Evolutionary conservation across 495 filamentous ascomycete genomes (phyloP), one percentile per base, ranked within the genome.

Genomic region (Bathelium albidoporum): DNA sequence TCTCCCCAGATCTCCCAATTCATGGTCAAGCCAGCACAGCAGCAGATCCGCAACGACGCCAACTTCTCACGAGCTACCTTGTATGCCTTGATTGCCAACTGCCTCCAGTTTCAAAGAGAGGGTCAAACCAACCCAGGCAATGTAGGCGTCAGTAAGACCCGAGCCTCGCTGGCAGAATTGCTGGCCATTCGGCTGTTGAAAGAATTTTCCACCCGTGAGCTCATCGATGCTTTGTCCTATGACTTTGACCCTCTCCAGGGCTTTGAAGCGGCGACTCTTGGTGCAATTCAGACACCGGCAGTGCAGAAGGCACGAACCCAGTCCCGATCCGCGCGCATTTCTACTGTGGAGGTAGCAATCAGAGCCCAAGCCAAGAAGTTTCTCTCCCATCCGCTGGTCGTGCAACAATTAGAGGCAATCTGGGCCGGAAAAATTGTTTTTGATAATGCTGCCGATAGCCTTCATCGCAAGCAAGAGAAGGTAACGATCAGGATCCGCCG

Each of bases 1-100:
- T 95, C 92, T 11, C 93, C 92, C 7, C 93, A 97, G 72, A 87
- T 97, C 36, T 96, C 90, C 18, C 91, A 95, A 73, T 97, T 97
- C 72, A 80, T 97, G 26, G 81, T 96, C 68, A 97, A 96, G 77
- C 93, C 93, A 1, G 86, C 88, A 39, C 90, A 91, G 73, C 89
- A 91, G 65, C 87, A 91, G 68, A 89, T 95, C 41, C 83, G 84
- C 60, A 80, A 80, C 26, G 49, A 55, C 24, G 83, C 87, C 22
- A 89, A 95, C 73, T 90, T 95, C 67, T 90, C 87, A 16, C 84
- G 88, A 44, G 93, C 87, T 12, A 94, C 90, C 1, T 72, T 96
- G 36, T 97, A 95, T 75, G 89, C 90, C 2, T 74, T 97, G 65
- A 86, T 96, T 82, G 90, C 90, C 26, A 97, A 97, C 71, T 92